phyloP scores from a whole-genome alignment of 2,329 filamentous ascomycete genomes.

The Leptographium wingfieldii region DNA sequence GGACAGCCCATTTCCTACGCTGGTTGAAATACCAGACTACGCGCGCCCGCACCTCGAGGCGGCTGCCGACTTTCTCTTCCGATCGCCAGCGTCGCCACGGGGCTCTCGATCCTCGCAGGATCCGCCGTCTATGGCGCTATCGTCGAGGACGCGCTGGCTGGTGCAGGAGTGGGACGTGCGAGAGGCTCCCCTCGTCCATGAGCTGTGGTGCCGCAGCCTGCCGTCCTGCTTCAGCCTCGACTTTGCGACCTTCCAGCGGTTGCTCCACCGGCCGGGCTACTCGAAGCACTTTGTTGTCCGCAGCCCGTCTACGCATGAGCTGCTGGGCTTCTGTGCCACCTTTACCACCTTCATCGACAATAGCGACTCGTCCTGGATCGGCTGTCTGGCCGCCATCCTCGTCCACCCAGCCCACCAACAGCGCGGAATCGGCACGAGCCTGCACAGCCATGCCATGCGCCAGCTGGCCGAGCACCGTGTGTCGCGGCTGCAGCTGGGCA shows the following conservation, averaged over 20 bases:
- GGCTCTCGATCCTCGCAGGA: background rate
- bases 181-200: constrained; percentile 28
- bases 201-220: constrained; percentile 34
- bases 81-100: background rate
- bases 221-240: constrained; percentile 33
- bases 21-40: constrained; percentile 38
- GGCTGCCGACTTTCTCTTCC: constrained; percentile 39
- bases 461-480: constrained; percentile 38
- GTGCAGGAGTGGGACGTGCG: constrained; percentile 27
- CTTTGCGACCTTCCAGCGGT: constrained; percentile 26
- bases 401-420: constrained; percentile 34
- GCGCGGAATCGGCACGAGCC: constrained; percentile 37
- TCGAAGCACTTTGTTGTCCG: constrained; percentile 44
- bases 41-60: constrained; percentile 32
- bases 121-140: constrained; percentile 19
- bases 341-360: constrained; percentile 45
- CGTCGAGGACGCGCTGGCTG: constrained; percentile 25
- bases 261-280: constrained; percentile 42
- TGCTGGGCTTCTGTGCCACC: constrained; percentile 47
- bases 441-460: constrained; percentile 38
- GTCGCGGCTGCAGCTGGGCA: constrained; percentile 41
- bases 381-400: constrained; percentile 41
- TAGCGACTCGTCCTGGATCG: constrained; percentile 38
- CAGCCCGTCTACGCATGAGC: constrained; percentile 26
- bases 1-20: constrained; percentile 30